phyloP scores from a whole-genome alignment of 371 early-diverging fungal species.

The Apophysomyces ossiformis region DNA sequence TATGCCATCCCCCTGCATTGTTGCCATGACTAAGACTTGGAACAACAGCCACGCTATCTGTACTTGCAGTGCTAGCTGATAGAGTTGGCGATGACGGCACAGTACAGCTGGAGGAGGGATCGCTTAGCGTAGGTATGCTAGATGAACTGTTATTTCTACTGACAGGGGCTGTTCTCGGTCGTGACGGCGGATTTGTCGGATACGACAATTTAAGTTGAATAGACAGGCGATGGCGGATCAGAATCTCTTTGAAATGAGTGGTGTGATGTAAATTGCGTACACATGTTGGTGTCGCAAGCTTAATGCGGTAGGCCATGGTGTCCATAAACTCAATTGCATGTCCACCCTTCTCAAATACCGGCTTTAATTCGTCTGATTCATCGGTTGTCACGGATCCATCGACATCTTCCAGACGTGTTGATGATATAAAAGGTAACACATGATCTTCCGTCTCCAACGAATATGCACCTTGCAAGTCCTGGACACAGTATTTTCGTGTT shows the following conservation, averaged over 20 bases:
- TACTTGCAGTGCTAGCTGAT: not conserved
- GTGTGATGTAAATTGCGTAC: constrained; percentile 39
- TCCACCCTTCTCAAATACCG: constrained; percentile 28
- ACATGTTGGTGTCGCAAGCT: constrained; percentile 40
- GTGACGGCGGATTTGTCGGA: constrained; percentile 1
- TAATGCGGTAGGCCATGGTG: constrained; percentile 35
- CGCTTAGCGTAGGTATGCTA: constrained; percentile 1
- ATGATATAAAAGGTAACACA: constrained; percentile 20
- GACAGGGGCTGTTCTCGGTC: constrained; percentile 14
- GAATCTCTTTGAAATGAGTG: constrained; percentile 37
- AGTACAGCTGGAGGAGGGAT: not conserved
- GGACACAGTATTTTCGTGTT: constrained; percentile 26
- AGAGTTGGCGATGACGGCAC: not conserved
- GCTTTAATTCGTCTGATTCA: constrained; percentile 16
- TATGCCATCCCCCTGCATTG: constrained; percentile 10
- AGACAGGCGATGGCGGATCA: constrained; percentile 33
- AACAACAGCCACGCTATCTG: not conserved
- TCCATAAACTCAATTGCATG: constrained; percentile 29
- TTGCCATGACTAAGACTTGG: not conserved
- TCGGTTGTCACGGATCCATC: constrained; percentile 1
- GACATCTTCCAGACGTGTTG: constrained; percentile 22
- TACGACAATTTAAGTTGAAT: constrained; percentile 35
- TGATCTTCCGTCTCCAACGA: constrained; percentile 29
- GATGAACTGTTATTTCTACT: constrained; percentile 13
- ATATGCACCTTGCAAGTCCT: constrained; percentile 28